Percentiles rank a stretch among this genome's conserved stretches.
phyloP scores from a whole-genome alignment of 2,329 filamentous ascomycete species.

The Pseudopyricularia javanii region DNA sequence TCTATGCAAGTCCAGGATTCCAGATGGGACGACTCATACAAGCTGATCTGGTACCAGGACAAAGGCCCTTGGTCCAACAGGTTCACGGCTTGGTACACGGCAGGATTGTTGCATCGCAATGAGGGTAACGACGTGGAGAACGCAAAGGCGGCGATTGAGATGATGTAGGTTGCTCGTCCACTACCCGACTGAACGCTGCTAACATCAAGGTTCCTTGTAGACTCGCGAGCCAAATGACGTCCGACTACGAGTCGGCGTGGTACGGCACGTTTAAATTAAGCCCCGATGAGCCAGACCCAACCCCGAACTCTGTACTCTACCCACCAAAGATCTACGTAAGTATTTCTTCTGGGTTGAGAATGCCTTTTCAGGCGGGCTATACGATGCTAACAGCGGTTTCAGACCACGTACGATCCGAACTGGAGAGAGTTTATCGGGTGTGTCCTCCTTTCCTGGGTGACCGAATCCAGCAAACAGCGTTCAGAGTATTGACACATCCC shows the following conservation, averaged over 20 bases:
- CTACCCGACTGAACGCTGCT: conserved; percentile 26
- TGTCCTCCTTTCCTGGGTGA: too few species aligned
- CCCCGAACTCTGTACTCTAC: conserved; percentile 17
- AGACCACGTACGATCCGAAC: too few species aligned
- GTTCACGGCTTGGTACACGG: conserved; percentile 29
- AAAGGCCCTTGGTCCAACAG: conserved; percentile 27
- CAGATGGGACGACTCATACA: conserved; percentile 27
- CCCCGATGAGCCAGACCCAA: conserved; percentile 24
- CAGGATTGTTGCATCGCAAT: conserved; percentile 22
- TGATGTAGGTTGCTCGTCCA: conserved; percentile 19
- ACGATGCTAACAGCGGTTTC: too few species aligned
- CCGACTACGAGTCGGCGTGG: too few species aligned
- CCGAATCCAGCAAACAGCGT: too few species aligned
- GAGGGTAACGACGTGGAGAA: conserved; percentile 20
- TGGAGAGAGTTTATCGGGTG: too few species aligned
- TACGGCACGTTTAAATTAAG: conserved; percentile 22
- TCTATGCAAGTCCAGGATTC: conserved; percentile 24
- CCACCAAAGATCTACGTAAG: conserved; percentile 20
- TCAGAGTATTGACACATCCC: too few species aligned
- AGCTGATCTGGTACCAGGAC: conserved; percentile 26
- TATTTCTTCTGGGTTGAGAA: background rate
- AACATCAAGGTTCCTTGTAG: too few species aligned
- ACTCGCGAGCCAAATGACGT: too few species aligned
- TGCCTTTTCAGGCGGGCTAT: too few species aligned
- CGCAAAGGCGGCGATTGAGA: conserved; percentile 20